Evolutionary conservation across 306 rosid genomes (phyloP).

Genomic region (Senna siamea): DNA sequence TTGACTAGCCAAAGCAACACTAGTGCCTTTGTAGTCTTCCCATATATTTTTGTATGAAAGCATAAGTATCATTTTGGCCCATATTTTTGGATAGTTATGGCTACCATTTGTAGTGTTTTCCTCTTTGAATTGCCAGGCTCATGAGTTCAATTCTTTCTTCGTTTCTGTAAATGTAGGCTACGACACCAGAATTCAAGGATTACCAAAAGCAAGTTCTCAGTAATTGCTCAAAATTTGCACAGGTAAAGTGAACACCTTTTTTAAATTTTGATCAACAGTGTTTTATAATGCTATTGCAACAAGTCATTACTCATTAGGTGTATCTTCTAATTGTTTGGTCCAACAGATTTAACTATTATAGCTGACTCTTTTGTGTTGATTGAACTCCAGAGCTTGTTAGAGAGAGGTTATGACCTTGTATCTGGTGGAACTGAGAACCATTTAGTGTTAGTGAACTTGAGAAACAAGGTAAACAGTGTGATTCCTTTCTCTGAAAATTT

Average conservation of each 20-base stretch:
- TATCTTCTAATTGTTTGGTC: conserved; percentile 29
- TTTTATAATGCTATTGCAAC: conserved; percentile 10
- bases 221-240: conserved; percentile 75
- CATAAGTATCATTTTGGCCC: conserved; percentile 22
- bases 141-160: conserved; percentile 33
- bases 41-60: conserved; percentile 30
- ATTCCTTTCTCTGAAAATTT: conserved; percentile 34
- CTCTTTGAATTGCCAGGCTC: conserved; percentile 34
- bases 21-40: conserved; percentile 18
- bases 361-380: conserved; percentile 38
- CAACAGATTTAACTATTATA: conserved; percentile 25
- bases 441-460: conserved; percentile 80
- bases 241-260: conserved; percentile 49
- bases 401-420: conserved; percentile 83
- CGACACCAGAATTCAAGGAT: conserved; percentile 81
- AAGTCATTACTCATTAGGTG: background rate
- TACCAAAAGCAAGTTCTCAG: conserved; percentile 89
- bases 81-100: conserved; percentile 16
- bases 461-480: conserved; percentile 68
- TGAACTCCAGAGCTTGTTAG: conserved; percentile 80
- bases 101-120: background rate
- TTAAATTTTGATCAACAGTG: background rate
- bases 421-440: conserved; percentile 99
- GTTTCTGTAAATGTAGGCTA: conserved; percentile 60
- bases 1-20: conserved; percentile 29